These are phyloP conservation scores for Colletotrichum scovillei DNA, from an alignment of 2,329 filamentous ascomycete genomes.

Conservation along the genomic window DNA sequence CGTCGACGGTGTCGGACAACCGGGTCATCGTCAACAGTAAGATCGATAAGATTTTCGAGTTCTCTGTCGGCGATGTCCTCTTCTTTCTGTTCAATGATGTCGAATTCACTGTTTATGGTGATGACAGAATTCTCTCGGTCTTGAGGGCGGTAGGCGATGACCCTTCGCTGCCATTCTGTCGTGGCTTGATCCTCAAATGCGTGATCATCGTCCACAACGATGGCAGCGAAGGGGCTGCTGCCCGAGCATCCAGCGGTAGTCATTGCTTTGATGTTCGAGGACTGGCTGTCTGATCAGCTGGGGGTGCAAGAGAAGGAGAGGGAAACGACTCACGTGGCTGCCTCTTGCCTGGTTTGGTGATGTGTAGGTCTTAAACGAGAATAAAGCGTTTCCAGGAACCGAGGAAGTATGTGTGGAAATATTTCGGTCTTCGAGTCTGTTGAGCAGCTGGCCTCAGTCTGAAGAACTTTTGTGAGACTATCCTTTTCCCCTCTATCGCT, in stretches of 20 bases:
- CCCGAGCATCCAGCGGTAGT: neutral
- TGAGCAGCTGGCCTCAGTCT: neutral
- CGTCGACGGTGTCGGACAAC: neutral
- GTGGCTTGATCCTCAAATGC: conserved; percentile 1
- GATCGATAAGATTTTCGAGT: conserved; percentile 46
- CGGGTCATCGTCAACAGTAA: conserved; percentile 43
- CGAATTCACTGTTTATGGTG: conserved; percentile 1
- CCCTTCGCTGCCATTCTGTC: neutral
- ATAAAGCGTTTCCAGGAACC: neutral
- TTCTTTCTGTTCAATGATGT: conserved; percentile 16
- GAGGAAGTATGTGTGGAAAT: neutral
- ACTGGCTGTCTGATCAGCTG: conserved; percentile 47
- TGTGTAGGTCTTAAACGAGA: neutral
- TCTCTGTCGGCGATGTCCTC: conserved; percentile 35
- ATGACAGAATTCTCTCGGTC: neutral
- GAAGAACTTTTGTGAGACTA: neutral
- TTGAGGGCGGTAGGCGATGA: conserved; percentile 12
- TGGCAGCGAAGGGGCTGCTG: neutral
- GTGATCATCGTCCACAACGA: conserved; percentile 9
- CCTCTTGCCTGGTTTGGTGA: neutral
- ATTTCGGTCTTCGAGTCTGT: neutral
- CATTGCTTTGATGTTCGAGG: neutral
- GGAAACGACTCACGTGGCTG: neutral
- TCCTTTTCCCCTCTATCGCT: neutral
- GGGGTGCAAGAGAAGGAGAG: neutral